Evolutionary conservation across 2,329 filamentous ascomycete species (phyloP).

Genomic region (Rhynchosporium secalis): DNA sequence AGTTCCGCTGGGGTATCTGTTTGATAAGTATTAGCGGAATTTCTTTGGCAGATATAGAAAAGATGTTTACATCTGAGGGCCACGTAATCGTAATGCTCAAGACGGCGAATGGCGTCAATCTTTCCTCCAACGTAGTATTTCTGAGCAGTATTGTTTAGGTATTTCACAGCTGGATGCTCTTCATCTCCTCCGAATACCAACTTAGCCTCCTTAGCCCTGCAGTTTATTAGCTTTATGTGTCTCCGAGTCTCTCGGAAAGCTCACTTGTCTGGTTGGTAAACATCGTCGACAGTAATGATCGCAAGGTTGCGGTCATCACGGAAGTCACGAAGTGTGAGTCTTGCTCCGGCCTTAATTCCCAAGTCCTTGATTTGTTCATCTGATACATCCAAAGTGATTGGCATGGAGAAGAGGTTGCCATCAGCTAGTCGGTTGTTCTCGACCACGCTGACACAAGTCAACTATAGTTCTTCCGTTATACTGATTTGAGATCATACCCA

Average conservation of each 20-base stretch:
- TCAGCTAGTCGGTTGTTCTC: slow-evolving; percentile 81
- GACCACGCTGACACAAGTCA: slow-evolving; percentile 67
- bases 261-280: slow-evolving; percentile 95
- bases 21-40: slow-evolving; percentile 22
- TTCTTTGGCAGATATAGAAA: not conserved
- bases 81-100: slow-evolving; percentile 99
- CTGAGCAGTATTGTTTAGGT: slow-evolving; percentile 76
- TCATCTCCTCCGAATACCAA: slow-evolving; percentile 92
- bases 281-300: slow-evolving; percentile 91
- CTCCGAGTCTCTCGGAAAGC: slow-evolving; percentile 34
- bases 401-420: slow-evolving; percentile 93
- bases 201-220: slow-evolving; percentile 81
- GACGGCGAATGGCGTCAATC: slow-evolving; percentile 89
- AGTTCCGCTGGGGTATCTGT: slow-evolving; percentile 90
- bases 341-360: slow-evolving; percentile 75
- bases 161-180: slow-evolving; percentile 88
- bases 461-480: slow-evolving; percentile 30
- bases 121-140: slow-evolving; percentile 96
- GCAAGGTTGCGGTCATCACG: slow-evolving; percentile 94
- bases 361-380: slow-evolving; percentile 72
- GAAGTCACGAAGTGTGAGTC: slow-evolving; percentile 89
- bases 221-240: slow-evolving; percentile 27
- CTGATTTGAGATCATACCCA: slow-evolving; percentile 57
- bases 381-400: slow-evolving; percentile 87
- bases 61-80: slow-evolving; percentile 79